Evolutionary conservation across 1,139 yeast species (phyloP).

Genomic region (Scheffersomyces segobiensis): DNA sequence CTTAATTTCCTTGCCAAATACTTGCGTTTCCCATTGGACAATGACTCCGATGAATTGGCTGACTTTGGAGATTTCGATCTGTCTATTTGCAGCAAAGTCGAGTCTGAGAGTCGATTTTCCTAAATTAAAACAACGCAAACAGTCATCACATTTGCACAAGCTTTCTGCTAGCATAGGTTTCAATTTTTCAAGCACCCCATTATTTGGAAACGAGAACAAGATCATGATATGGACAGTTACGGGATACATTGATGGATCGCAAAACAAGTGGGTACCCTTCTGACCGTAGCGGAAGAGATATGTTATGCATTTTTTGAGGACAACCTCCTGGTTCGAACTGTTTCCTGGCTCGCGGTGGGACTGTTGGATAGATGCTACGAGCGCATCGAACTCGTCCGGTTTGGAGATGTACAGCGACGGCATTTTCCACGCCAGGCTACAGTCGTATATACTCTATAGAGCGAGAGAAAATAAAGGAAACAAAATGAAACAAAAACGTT

Average conservation of each 20-base stretch:
- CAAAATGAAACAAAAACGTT: not conserved
- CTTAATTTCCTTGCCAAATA: constrained; percentile 15
- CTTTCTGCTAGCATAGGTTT: constrained; percentile 39
- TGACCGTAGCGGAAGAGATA: constrained; percentile 28
- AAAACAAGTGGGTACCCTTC: constrained; percentile 50
- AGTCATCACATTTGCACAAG: constrained; percentile 49
- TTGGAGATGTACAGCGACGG: constrained; percentile 4
- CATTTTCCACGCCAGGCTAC: not conserved
- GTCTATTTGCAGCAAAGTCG: constrained; percentile 52
- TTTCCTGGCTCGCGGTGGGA: constrained; percentile 27
- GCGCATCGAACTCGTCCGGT: constrained; percentile 29
- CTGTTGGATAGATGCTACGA: constrained; percentile 19
- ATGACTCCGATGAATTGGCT: constrained; percentile 51
- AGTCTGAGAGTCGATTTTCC: constrained; percentile 54
- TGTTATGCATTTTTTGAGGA: constrained; percentile 23
- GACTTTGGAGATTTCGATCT: constrained; percentile 49
- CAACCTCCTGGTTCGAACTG: constrained; percentile 27
- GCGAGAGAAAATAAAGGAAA: not conserved
- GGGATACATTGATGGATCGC: constrained; percentile 50
- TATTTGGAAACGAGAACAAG: constrained; percentile 58
- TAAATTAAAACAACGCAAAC: constrained; percentile 51
- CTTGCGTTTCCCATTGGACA: constrained; percentile 49
- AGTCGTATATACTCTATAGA: not conserved
- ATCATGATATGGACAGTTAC: constrained; percentile 56
- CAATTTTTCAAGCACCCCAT: constrained; percentile 42